Base-by-base conservation (phyloP, 805 yeast genomes). In the Peterozyma toletana region DNA sequence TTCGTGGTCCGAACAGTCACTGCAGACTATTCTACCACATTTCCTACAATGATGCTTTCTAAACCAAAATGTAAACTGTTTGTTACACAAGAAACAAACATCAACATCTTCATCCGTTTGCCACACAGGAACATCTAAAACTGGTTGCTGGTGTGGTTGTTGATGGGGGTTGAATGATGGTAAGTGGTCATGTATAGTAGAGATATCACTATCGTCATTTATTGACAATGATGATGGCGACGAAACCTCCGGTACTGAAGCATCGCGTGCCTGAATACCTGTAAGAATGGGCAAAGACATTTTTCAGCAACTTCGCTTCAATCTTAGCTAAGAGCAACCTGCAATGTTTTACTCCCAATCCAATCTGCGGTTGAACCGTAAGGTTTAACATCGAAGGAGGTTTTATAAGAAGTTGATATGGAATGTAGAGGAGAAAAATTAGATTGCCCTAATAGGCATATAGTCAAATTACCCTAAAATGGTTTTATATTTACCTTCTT, bases 31-130 rank as follows among this genome's bases (percentile, higher is more conserved):
- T 31, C 78, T 67, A 2, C 96, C 96, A 63, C 96, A 87, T 46
- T 65, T 70, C 42, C 93, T 70, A 60, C 96, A 87, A 59, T 87
- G 96, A 62, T 87, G 96, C 44, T 89, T 72, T 45, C 96, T 70
- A 56, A 68, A 75, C 59, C 83, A 79, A 45, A 86, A 60, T 2
- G 80, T 67, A 63, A 80, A 87, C 35, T 50, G 43, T 1, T 57
- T 48, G 30, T 57, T 55, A 58, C 96, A 87, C 3, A 78, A 53
- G 16, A 70, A 68, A 55, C 96, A 87, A 2, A 53, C 54, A 0
- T 49, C 17, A 1, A 65, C 82, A 1, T 65, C 76, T 5, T 62
- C 66, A 58, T 88, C 95, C 3, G 77, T 71, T 62, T 87, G 89
- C 96, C 96, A 87, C 10, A 53, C 48, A 1, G 85, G 78, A 4